Evolutionary conservation across 352 stramenopile species (phyloP).

Genomic region (Phytophthora quininea): DNA sequence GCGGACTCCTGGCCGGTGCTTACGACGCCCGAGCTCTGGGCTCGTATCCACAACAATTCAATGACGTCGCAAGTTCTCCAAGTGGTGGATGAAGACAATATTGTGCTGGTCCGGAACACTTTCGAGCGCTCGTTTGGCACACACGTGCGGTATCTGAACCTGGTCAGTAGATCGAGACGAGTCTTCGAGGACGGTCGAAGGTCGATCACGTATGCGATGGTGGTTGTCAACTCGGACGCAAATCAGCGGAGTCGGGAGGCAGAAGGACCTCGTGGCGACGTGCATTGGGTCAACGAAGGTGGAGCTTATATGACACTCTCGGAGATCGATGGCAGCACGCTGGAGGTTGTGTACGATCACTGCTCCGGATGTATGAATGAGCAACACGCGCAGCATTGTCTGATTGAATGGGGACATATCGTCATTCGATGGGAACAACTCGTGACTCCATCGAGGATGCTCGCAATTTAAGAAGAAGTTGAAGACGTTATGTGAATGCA

Average conservation of each 20-base stretch:
- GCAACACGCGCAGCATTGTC: constrained; percentile 52
- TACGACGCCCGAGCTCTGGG: constrained; percentile 32
- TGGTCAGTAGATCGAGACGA: constrained; percentile 27
- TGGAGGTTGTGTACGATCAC: constrained; percentile 51
- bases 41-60: constrained; percentile 28
- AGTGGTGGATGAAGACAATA: constrained; percentile 34
- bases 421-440: constrained; percentile 67
- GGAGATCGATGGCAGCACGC: constrained; percentile 33
- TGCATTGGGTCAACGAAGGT: constrained; percentile 45
- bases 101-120: constrained; percentile 35
- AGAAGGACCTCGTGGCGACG: constrained; percentile 18
- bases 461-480: constrained; percentile 25
- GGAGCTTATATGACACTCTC: constrained; percentile 44
- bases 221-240: constrained; percentile 37
- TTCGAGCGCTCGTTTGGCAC: constrained; percentile 18
- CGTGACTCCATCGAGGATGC: constrained; percentile 51
- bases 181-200: constrained; percentile 24
- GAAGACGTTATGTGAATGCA: background rate
- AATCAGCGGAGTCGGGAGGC: constrained; percentile 42
- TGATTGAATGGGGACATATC: constrained; percentile 60
- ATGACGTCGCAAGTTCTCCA: constrained; percentile 41
- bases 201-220: constrained; percentile 31
- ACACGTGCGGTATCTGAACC: constrained; percentile 42
- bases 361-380: constrained; percentile 45
- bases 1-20: constrained; percentile 41